phyloP scores from a whole-genome alignment of 495 filamentous ascomycete genomes.

The Paragyromitra xinjiangensis region DNA sequence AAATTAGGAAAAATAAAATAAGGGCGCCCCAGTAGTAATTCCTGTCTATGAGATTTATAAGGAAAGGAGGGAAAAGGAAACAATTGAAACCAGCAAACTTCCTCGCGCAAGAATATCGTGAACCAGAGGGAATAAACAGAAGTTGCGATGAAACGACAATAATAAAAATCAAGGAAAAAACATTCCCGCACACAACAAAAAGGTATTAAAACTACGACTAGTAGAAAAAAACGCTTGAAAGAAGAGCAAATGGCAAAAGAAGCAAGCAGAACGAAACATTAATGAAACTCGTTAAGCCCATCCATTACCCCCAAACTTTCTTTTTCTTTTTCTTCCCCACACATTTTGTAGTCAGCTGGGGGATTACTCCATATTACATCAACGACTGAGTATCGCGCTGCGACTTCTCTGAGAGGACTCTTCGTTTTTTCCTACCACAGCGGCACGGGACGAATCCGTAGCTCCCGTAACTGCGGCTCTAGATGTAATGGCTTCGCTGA shows the following conservation, averaged over 20 bases:
- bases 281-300: constrained; percentile 46
- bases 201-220: constrained; percentile 49
- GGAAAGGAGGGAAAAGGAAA: constrained; percentile 25
- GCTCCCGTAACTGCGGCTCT: constrained; percentile 24
- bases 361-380: constrained; percentile 37
- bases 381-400: constrained; percentile 50
- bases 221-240: constrained; percentile 35
- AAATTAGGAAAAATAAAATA: constrained; percentile 35
- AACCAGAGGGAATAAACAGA: constrained; percentile 36
- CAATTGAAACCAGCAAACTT: constrained; percentile 20
- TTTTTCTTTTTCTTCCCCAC: constrained; percentile 37
- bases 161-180: constrained; percentile 7
- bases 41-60: constrained; percentile 52
- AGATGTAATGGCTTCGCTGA: constrained; percentile 42
- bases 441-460: constrained; percentile 32
- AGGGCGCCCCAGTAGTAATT: constrained; percentile 53
- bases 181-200: constrained; percentile 10
- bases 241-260: constrained; percentile 28
- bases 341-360: constrained; percentile 26
- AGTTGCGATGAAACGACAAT: constrained; percentile 36
- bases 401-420: constrained; percentile 38
- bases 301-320: constrained; percentile 31
- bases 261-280: constrained; percentile 44
- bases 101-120: constrained; percentile 1
- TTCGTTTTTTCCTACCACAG: constrained; percentile 14